Conservation (phyloP, 305 asterid genomes). For the Ilex paraguariensis region DNA sequence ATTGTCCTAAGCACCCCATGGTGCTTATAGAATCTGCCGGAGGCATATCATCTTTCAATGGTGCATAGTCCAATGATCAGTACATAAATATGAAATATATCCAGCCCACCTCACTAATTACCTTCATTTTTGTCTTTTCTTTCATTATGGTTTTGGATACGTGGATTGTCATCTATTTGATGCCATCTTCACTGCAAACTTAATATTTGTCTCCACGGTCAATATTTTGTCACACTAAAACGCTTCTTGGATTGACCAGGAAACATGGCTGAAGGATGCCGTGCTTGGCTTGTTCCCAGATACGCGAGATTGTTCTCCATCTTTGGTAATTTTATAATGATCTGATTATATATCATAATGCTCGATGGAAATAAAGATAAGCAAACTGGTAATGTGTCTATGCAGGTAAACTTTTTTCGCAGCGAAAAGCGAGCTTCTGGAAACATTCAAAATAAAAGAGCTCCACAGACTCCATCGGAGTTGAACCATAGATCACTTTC, state of each 20-base stretch:
- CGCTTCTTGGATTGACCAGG: slow-evolving; percentile 42
- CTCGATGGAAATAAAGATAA: slow-evolving; percentile 19
- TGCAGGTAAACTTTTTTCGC: slow-evolving; percentile 65
- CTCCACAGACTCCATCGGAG: slow-evolving; percentile 46
- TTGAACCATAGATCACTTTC: slow-evolving; percentile 57
- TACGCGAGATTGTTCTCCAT: slow-evolving; percentile 79
- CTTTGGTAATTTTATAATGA: slow-evolving; percentile 45
- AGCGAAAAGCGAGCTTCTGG: slow-evolving; percentile 61
- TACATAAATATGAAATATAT: no score
- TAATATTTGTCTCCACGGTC: background rate
- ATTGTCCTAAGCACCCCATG: no score
- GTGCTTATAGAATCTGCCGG: no score
- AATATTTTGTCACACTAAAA: slow-evolving; percentile 21
- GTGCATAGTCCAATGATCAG: no score
- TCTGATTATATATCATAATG: background rate
- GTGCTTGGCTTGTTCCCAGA: slow-evolving; percentile 85
- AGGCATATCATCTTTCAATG: no score
- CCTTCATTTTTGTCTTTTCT: no score
- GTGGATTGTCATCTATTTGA: no score
- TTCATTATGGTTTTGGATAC: no score
- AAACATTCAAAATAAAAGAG: slow-evolving; percentile 48
- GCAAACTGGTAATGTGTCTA: slow-evolving; percentile 11
- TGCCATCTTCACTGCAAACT: no score
- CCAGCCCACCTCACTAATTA: no score
- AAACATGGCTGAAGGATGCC: slow-evolving; percentile 83